Evolutionary conservation across 2,329 filamentous ascomycete species (phyloP).

Genomic region (Monilinia laxa): DNA sequence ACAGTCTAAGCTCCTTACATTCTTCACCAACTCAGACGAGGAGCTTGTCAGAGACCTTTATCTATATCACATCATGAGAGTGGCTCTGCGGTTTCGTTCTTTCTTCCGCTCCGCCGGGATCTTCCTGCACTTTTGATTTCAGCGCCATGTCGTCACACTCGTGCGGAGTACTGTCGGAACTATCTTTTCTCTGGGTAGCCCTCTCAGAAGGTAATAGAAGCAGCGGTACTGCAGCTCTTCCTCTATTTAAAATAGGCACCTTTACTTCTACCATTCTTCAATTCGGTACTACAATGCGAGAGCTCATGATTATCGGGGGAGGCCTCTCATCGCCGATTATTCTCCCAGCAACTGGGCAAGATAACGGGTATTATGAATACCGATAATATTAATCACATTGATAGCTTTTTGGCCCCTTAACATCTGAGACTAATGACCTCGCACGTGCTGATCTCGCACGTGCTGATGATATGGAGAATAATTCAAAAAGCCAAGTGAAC

Average conservation of each 20-base stretch:
- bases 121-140: not conserved
- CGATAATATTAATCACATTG: not conserved
- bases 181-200: not conserved
- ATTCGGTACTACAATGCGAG: not conserved
- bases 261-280: not conserved
- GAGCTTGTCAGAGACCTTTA: not conserved
- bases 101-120: not conserved
- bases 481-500: rapidly evolving
- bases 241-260: not conserved
- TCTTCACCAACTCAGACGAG: not conserved
- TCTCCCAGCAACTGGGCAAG: not conserved
- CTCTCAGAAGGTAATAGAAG: not conserved
- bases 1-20: not conserved
- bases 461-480: not conserved
- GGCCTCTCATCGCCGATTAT: not conserved
- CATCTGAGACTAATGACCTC: not conserved
- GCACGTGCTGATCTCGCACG: not conserved
- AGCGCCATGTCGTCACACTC: not conserved
- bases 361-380: not conserved
- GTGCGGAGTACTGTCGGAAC: not conserved
- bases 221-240: not conserved
- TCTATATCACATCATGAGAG: not conserved
- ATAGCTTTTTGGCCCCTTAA: not conserved
- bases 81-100: not conserved
- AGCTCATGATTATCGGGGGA: not conserved